Evolutionary conservation across 2,329 filamentous ascomycete species (phyloP).

Genomic region (Purpureocillium takamizusanense): DNA sequence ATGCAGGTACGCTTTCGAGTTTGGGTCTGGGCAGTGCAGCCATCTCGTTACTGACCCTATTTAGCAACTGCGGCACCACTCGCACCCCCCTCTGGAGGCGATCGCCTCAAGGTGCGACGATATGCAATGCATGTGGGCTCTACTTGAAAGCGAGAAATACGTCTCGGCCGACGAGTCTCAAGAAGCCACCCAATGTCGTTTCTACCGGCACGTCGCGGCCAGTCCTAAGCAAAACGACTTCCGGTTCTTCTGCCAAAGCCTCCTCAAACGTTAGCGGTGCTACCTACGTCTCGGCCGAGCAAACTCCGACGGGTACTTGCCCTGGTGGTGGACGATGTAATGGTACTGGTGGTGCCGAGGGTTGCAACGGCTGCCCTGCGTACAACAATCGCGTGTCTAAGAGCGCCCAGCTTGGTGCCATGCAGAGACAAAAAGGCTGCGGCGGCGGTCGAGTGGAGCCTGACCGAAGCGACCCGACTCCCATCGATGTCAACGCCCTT

Average conservation of each 20-base stretch:
- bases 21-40: neutral
- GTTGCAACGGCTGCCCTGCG: constrained; percentile 90
- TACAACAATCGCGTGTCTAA: constrained; percentile 97
- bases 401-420: constrained; percentile 60
- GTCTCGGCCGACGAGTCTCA: constrained; percentile 80
- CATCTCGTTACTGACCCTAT: neutral
- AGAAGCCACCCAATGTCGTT: constrained; percentile 56
- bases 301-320: constrained; percentile 74
- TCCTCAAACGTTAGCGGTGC: constrained; percentile 38
- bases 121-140: constrained; percentile 94
- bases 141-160: constrained; percentile 93
- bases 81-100: constrained; percentile 90
- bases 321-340: constrained; percentile 93
- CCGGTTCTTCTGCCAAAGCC: constrained; percentile 29
- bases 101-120: constrained; percentile 85
- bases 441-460: constrained; percentile 14
- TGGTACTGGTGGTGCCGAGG: constrained; percentile 89
- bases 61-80: constrained; percentile 89
- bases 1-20: constrained; percentile 51
- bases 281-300: constrained; percentile 70
- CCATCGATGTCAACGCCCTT: constrained; percentile 24
- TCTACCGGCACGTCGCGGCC: constrained; percentile 32
- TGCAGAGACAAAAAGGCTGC: constrained; percentile 34
- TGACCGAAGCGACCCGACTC: constrained; percentile 16
- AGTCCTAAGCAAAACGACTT: constrained; percentile 25